Conservation (phyloP, 108 stramenopile genomes). For the Parietichytrium sp. region DNA sequence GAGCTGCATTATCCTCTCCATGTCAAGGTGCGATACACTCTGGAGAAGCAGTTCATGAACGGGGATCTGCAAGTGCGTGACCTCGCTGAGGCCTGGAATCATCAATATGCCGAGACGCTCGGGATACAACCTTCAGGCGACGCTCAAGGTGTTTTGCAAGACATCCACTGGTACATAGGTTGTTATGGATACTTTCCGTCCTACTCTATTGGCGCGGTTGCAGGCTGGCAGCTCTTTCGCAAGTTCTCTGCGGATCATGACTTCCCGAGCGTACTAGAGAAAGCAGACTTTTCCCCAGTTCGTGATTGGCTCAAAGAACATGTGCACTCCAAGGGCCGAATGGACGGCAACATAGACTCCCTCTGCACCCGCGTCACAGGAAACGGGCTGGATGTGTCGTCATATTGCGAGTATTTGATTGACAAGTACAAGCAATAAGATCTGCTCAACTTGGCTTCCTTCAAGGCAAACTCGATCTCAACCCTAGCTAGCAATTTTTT, state of each 20-base stretch:
- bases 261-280: slow-evolving; percentile 65
- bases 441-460: too few relatives aligned
- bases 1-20: slow-evolving; percentile 87
- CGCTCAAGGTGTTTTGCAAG: slow-evolving; percentile 76
- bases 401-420: slow-evolving; percentile 75
- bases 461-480: too few relatives aligned
- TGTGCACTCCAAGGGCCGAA: slow-evolving; percentile 74
- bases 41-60: slow-evolving; percentile 76
- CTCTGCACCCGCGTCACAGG: slow-evolving; percentile 64
- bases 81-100: slow-evolving; percentile 75
- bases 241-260: slow-evolving; percentile 66
- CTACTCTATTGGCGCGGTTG: slow-evolving; percentile 79
- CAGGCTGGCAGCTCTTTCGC: slow-evolving; percentile 77
- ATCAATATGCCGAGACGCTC: slow-evolving; percentile 69
- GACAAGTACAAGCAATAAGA: too few relatives aligned
- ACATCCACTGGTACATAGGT: slow-evolving; percentile 76
- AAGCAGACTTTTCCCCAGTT: slow-evolving; percentile 75
- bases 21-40: slow-evolving; percentile 79
- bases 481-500: too few relatives aligned
- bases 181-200: slow-evolving; percentile 89
- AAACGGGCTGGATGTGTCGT: slow-evolving; percentile 68
- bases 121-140: slow-evolving; percentile 76
- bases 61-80: slow-evolving; percentile 69
- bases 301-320: slow-evolving; percentile 72
- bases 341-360: slow-evolving; percentile 71